Base-by-base conservation (phyloP, 164 flowering plant genomes). In the Buxus sempervirens region DNA sequence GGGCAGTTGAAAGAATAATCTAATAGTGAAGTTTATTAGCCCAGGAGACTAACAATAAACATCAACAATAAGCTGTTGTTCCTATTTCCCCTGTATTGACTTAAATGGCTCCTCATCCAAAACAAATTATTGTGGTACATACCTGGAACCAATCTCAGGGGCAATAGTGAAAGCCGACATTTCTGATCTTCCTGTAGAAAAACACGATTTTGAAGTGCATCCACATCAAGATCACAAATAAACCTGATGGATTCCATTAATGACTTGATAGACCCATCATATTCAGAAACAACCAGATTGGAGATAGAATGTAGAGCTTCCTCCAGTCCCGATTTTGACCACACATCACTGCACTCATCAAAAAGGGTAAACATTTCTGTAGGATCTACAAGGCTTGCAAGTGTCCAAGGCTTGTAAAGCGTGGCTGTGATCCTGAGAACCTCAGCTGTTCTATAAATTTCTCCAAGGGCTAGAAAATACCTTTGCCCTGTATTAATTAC, bases 361-460 rank as follows among this genome's bases (percentile, higher is more conserved):
- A 90, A 58, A 70, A 78, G 70, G 70, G 64, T 22, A 64, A 67
- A 67, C 7, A 92, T 70, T 58, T 60, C 59, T 9, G 54, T 23
- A 25, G 75, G 67, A 49, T 80, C 75, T 51, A 62, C 73, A 60
- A 66, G 67, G 70, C 68, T 73, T 63, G 75, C 71, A 21, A 88
- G 54, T 60, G 83, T 70, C 98, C 98, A 95, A 18, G 91, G 97
- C 74, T 82, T 89, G 85, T 82, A 95, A 53, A 88, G 69, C 75
- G 70, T 78, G 42, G 73, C 70, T 19, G 98, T 84, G 45, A 78
- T 79, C 97, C 28, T 92, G 88, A 27, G 94, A 85, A 32, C 38
- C 38, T 32, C 7, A 32, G 38, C 7, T 32, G 38, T 7, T 32
- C 38, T 32, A 7, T 32, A 32, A 7, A 32, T 32, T 32, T 32